Percentiles rank a stretch among this genome's conserved stretches.
Evolutionary conservation across 2,329 filamentous ascomycete species (phyloP).

Genomic region (Dendrostoma leiphaemia): DNA sequence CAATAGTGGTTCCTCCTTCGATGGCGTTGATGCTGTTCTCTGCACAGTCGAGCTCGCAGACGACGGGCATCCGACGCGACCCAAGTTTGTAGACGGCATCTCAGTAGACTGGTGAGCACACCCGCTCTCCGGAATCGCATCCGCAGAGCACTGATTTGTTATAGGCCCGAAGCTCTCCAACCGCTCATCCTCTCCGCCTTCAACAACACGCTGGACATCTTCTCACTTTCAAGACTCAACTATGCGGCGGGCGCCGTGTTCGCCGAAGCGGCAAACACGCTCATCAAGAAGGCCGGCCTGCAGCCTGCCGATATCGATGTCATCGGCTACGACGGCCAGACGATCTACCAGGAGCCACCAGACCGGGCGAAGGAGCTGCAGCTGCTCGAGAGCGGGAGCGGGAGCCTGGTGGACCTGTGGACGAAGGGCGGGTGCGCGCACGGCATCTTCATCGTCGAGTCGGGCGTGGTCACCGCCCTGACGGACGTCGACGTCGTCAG

Average conservation of each 20-base stretch:
- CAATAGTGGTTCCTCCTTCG: conserved; percentile 30
- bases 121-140: too few species aligned
- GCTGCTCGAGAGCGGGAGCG: conserved; percentile 15
- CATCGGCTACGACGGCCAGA: conserved; percentile 30
- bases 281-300: conserved; percentile 21
- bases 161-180: conserved; percentile 26
- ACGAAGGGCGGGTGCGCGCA: conserved; percentile 27
- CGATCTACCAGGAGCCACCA: conserved; percentile 30
- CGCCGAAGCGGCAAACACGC: conserved; percentile 27
- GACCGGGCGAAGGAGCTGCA: conserved; percentile 20
- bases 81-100: conserved; percentile 26
- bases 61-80: conserved; percentile 28
- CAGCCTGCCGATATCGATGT: conserved; percentile 27
- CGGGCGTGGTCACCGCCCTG: conserved; percentile 29
- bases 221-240: conserved; percentile 29
- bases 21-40: conserved; percentile 29
- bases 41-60: conserved; percentile 26
- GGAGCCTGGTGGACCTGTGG: conserved; percentile 27
- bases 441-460: conserved; percentile 30
- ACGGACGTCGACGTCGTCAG: conserved; percentile 29
- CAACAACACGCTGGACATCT: conserved; percentile 27
- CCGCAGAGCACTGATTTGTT: too few species aligned
- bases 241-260: conserved; percentile 28
- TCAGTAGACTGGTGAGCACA: conserved; percentile 31
- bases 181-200: conserved; percentile 26